Evolutionary conservation across 352 stramenopile genomes (phyloP), one percentile per base, ranked within the genome.

Genomic region (Globisporangium abappressorium): DNA sequence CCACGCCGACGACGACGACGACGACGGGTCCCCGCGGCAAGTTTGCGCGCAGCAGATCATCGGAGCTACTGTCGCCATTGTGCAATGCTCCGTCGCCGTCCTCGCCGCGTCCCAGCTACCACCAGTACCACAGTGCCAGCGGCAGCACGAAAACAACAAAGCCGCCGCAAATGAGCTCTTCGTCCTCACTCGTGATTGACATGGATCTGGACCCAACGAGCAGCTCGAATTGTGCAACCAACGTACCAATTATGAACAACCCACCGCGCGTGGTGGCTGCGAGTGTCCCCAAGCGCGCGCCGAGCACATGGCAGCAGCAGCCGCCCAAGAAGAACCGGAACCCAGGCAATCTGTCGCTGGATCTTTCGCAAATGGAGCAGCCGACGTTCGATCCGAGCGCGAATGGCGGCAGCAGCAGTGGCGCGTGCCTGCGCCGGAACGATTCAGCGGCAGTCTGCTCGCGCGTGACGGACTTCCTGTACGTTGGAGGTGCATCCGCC

Each of bases 401-500:
- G 24, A 66, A 56, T 36, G 71, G 72, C 5, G 24, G 34, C 8
- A 49, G 5, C 30, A 41, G 24, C 5, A 41, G 24, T 3, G 70
- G 63, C 14, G 66, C 43, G 24, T 67, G 55, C 7, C 67, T 73
- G 38, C 80, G 79, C 18, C 76, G 75, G 0, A 83, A 84, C 46
- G 85, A 93, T 57, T 78, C 92, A 51, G 78, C 80, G 2, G 84
- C 77, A 1, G 75, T 89, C 28, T 96, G 89, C 73, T 96, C 89
- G 3, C 80, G 86, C 62, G 64, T 96, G 6, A 94, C 84, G 7
- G 87, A 96, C 38, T 95, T 95, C 55, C 69, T 97, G n/a, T 97
- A 85, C 60, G 91, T 97, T 61, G 87, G 91, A 36, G 87, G 91
- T 15, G 89, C 85, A 7, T 71, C 77, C 11, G 91, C 85, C n/a